phyloP scores from a whole-genome alignment of 1,139 yeast genomes.

The Debaryomyces coudertii region DNA sequence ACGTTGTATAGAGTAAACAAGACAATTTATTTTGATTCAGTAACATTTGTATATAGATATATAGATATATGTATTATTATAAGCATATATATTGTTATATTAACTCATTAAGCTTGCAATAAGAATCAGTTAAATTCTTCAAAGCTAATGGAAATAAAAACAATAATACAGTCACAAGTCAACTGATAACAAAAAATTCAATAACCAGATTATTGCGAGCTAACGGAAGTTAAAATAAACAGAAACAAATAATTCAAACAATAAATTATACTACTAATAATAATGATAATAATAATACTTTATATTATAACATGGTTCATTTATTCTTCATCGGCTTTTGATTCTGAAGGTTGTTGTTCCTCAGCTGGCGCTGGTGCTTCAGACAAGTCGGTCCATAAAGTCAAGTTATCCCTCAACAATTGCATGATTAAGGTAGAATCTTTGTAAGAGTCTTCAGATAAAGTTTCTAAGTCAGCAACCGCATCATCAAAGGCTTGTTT shows the following conservation, averaged over 20 bases:
- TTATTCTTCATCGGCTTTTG: constrained; percentile 44
- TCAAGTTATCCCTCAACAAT: constrained; percentile 95
- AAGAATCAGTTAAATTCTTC: background rate
- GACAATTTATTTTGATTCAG: constrained; percentile 3
- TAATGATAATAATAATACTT: constrained; percentile 15
- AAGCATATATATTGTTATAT: constrained; percentile 7
- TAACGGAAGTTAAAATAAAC: constrained; percentile 8
- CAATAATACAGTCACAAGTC: constrained; percentile 4
- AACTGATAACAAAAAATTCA: constrained; percentile 4
- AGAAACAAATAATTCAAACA: constrained; percentile 13
- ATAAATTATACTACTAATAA: constrained; percentile 10
- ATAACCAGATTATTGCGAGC: background rate
- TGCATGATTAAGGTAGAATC: constrained; percentile 99
- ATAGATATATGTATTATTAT: constrained; percentile 8
- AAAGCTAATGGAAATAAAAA: constrained; percentile 2
- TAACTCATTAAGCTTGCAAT: background rate
- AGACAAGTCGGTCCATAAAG: constrained; percentile 98
- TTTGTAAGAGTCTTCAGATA: constrained; percentile 97
- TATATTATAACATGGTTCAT: constrained; percentile 16
- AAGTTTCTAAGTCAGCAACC: constrained; percentile 95
- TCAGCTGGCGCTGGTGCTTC: constrained; percentile 75
- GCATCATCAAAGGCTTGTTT: constrained; percentile 99
- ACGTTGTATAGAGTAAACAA: background rate
- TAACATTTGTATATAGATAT: constrained; percentile 8
- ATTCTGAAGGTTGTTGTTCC: constrained; percentile 44